These are phyloP conservation scores for Penicillium verhagenii DNA, from an alignment of 495 filamentous ascomycete species.

Conservation along the genomic window DNA sequence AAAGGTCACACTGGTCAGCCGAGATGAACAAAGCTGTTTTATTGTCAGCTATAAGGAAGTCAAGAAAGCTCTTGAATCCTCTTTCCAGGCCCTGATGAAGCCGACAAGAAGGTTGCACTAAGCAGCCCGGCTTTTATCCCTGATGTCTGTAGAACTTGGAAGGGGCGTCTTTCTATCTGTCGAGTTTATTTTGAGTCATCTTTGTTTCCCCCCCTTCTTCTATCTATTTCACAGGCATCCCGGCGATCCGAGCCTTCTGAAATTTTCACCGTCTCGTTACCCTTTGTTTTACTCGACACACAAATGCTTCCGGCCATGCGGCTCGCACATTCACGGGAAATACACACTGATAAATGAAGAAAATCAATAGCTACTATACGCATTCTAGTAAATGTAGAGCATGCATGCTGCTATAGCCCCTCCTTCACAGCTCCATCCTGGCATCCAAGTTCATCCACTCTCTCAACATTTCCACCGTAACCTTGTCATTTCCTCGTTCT, in stretches of 20 bases:
- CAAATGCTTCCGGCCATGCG: slow-evolving; percentile 2
- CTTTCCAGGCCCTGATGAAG: slow-evolving; percentile 78
- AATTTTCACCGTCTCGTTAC: slow-evolving; percentile 1
- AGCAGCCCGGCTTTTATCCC: neutral
- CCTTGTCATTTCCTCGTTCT: slow-evolving; percentile 47
- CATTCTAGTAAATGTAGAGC: slow-evolving; percentile 1
- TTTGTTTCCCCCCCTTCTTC: neutral
- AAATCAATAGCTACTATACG: slow-evolving; percentile 13
- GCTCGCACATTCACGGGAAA: slow-evolving; percentile 20
- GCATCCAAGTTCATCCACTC: slow-evolving; percentile 21
- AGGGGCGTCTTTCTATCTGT: neutral
- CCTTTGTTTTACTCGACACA: slow-evolving; percentile 1
- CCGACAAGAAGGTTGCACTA: slow-evolving; percentile 46
- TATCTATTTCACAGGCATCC: neutral
- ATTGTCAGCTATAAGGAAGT: slow-evolving; percentile 85
- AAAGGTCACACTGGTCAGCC: slow-evolving; percentile 77
- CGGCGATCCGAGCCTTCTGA: neutral
- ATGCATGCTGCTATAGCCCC: neutral
- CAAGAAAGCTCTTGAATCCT: slow-evolving; percentile 70
- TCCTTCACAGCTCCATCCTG: slow-evolving; percentile 12
- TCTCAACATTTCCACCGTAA: slow-evolving; percentile 64
- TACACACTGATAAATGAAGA: slow-evolving; percentile 29
- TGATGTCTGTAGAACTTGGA: neutral
- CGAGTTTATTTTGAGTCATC: neutral
- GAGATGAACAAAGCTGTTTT: slow-evolving; percentile 84